phyloP scores from a whole-genome alignment of 139 green algal genomes.

The Coccomyxa sp. region DNA sequence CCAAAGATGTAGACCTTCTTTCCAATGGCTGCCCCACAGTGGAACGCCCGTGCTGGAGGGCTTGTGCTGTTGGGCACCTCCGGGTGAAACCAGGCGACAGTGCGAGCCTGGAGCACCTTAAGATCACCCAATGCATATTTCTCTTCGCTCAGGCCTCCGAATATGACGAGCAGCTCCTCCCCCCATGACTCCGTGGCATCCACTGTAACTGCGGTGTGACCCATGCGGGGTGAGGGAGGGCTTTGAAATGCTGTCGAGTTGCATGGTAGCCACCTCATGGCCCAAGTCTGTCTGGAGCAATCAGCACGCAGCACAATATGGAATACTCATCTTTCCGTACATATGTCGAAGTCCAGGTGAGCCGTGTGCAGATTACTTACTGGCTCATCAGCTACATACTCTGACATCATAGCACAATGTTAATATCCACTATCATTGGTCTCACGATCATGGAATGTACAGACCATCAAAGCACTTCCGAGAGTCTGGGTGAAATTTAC shows the following conservation, averaged over 20 bases:
- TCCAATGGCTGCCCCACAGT: conserved; percentile 43
- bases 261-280: conserved; percentile 13
- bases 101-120: conserved; percentile 28
- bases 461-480: too few species aligned
- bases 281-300: too few species aligned
- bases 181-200: conserved; percentile 15
- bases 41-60: conserved; percentile 59
- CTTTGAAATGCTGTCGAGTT: neutral
- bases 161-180: conserved; percentile 20
- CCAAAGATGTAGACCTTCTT: conserved; percentile 58
- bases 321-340: too few species aligned
- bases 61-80: conserved; percentile 3
- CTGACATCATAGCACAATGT: too few species aligned
- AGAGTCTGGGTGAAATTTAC: too few species aligned
- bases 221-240: conserved; percentile 17
- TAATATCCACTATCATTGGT: too few species aligned
- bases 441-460: too few species aligned
- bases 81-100: conserved; percentile 30
- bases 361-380: too few species aligned
- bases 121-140: conserved; percentile 28
- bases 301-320: too few species aligned
- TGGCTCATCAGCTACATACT: too few species aligned
- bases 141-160: conserved; percentile 23
- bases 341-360: too few species aligned
- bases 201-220: conserved; percentile 14